Evolutionary conservation across 176 grass and related monocot species (phyloP), one percentile per base, ranked within the genome.

Genomic region (Oryza glumipatula): DNA sequence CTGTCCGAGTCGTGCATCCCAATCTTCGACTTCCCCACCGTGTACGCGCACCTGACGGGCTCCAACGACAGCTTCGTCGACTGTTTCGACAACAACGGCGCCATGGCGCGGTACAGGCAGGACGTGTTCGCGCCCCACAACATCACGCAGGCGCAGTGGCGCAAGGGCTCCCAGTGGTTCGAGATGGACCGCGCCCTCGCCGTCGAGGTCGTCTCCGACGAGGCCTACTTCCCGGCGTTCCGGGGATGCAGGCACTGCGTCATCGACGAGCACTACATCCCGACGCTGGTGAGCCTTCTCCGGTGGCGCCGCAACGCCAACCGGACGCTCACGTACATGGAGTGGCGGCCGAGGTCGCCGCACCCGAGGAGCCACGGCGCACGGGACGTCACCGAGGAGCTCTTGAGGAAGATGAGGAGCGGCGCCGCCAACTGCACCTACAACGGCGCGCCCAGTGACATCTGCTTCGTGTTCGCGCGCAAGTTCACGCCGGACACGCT

Each of bases 261-360:
- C n/a, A 73, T 91, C 58, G 94, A 96, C n/a, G 94, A 96, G 86
- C 94, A 96, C 81, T 96, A 97, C 84, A 88, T 97, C 39, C 86
- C 91, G 3, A 97, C 89, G 76, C 81, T 97, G 49, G 46, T 89
- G 33, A 90, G 22, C 83, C 0, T 86, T 6, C 67, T 89, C 0
- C 44, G 88, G 4, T 77, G 84, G 72, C 44, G 84, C 26, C 4
- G 79, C 3, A 97, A 93, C 60, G 33, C 88, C 3, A 87, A 98
- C 68, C 86, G 91, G 19, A 86, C 86, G 19, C 52, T 98, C 41
- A 98, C 91, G 30, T 95, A 86, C 71, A 69, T 74, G 0, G 95
- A 93, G 4, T 93, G 95, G 92, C 84, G 71, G 2, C n/a, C 38
- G 33, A 3, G 45, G 3, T 44, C 56, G 43, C 28, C 79, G 3